A percentile compares a stretch with the other conserved stretches of the same genome.
These are phyloP conservation scores for Solanum ahanhuiri DNA, from an alignment of 257 asterid species.

Conservation along the genomic window DNA sequence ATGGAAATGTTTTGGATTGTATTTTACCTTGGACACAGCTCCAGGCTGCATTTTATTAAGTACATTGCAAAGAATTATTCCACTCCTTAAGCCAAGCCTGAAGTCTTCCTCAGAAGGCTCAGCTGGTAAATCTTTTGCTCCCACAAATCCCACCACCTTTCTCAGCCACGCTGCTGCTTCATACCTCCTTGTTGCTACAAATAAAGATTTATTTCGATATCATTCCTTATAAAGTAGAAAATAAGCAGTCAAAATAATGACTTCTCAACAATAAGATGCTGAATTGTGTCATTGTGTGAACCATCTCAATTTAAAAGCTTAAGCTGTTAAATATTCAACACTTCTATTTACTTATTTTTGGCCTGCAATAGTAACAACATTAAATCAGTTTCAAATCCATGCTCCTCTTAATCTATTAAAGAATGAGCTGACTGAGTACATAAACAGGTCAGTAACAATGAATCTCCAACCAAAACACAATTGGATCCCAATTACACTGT, in stretches of 20 bases:
- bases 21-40: slow-evolving; percentile 67
- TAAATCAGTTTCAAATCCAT: background rate
- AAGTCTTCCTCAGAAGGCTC: slow-evolving; percentile 19
- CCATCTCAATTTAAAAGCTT: background rate
- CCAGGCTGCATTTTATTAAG: slow-evolving; percentile 86
- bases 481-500: background rate
- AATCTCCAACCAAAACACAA: background rate
- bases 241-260: background rate
- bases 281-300: background rate
- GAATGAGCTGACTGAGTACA: background rate
- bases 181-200: slow-evolving; percentile 74
- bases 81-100: slow-evolving; percentile 12
- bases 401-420: background rate
- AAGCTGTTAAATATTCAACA: background rate
- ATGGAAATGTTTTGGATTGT: background rate
- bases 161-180: slow-evolving; percentile 91
- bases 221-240: background rate
- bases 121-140: slow-evolving; percentile 18
- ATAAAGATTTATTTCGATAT: background rate
- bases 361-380: background rate
- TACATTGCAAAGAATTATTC: slow-evolving; percentile 28
- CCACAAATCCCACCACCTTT: slow-evolving; percentile 37
- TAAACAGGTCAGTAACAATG: background rate
- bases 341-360: background rate
- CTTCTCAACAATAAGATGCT: background rate